phyloP scores from a whole-genome alignment of 345 rosid species.

The Arabis hirsuta region DNA sequence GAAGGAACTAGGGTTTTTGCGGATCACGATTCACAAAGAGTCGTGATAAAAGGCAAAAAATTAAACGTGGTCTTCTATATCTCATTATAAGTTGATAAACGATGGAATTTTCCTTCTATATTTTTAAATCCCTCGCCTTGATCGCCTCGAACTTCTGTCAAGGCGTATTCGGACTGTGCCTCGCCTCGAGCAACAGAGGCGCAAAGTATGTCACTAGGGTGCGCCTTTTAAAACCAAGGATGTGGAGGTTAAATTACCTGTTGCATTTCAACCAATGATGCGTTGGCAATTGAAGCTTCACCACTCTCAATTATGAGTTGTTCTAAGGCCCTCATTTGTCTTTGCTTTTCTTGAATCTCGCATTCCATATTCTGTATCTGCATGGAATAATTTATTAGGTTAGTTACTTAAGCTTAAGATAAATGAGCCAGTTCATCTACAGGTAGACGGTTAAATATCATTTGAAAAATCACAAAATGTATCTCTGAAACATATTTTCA shows the following conservation, averaged over 20 bases:
- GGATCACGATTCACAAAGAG: no score
- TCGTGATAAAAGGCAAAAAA: no score
- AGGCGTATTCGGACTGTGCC: no score
- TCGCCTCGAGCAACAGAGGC: no score
- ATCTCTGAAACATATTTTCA: neutral
- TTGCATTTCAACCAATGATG: conserved; percentile 94
- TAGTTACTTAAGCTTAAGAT: neutral
- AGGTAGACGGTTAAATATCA: neutral
- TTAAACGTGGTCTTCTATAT: no score
- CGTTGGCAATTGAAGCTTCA: conserved; percentile 92
- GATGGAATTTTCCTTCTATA: no score
- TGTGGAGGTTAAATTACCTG: conserved; percentile 56
- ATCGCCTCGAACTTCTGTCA: no score
- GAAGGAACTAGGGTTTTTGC: no score
- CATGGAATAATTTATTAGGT: conserved; percentile 29
- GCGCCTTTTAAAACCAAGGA: no score
- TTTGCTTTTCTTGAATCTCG: conserved; percentile 89
- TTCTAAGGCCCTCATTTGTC: conserved; percentile 86
- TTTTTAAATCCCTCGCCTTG: no score
- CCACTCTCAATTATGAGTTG: conserved; percentile 88
- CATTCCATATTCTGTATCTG: conserved; percentile 84
- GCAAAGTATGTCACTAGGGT: no score
- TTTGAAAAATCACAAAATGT: neutral
- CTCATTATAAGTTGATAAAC: no score
- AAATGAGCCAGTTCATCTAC: neutral